Evolutionary conservation across 2,329 filamentous ascomycete genomes (phyloP).

Genomic region (Fusarium lyarnte): DNA sequence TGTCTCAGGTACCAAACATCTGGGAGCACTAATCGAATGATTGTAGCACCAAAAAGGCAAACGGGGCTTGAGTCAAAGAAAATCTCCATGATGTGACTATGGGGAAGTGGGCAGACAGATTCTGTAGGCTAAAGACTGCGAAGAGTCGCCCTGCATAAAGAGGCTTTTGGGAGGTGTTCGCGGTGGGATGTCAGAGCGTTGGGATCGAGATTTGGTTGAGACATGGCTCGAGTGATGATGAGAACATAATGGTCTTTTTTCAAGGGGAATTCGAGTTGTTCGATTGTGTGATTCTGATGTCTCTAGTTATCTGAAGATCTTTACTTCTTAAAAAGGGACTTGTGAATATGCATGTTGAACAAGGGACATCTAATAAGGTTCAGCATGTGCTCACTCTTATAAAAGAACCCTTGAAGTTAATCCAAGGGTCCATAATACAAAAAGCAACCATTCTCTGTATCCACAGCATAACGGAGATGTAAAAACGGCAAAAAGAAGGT

Average conservation of each 20-base stretch:
- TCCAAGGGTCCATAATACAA: background rate
- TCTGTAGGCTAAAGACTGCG: background rate
- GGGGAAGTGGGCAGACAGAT: conserved; percentile 17
- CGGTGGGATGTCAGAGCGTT: background rate
- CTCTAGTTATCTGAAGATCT: background rate
- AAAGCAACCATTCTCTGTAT: background rate
- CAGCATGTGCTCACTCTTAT: background rate
- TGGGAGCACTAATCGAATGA: conserved; percentile 3
- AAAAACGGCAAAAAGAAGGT: conserved; percentile 22
- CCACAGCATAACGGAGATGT: background rate
- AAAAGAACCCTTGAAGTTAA: background rate
- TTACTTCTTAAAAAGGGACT: background rate
- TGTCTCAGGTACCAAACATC: conserved; percentile 24
- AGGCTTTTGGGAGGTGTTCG: conserved; percentile 5
- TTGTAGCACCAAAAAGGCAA: background rate
- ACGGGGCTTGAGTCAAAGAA: background rate
- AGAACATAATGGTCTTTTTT: background rate
- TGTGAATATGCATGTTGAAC: background rate
- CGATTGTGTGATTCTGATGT: background rate
- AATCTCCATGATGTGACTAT: conserved; percentile 6
- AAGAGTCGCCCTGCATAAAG: conserved; percentile 24
- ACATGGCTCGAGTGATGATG: background rate
- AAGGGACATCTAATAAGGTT: background rate
- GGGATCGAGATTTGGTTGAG: conserved; percentile 18
- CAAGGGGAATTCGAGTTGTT: background rate